Percentiles rank a stretch among this genome's conserved stretches.
phyloP scores from a whole-genome alignment of 2,329 filamentous ascomycete genomes.

The Monosporascus ibericus region DNA sequence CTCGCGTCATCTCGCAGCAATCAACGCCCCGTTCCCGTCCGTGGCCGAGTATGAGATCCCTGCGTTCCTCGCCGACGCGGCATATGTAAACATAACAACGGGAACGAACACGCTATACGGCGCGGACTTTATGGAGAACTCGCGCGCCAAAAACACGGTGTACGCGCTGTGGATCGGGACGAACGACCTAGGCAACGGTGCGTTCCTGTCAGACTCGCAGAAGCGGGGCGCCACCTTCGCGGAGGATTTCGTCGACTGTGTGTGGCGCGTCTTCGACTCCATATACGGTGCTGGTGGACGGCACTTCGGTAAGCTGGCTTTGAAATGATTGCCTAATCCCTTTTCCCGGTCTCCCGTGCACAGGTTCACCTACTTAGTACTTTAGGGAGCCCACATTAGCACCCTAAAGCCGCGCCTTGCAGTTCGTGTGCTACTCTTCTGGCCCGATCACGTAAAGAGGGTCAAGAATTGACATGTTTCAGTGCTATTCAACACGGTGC shows the following conservation, averaged over 20 bases:
- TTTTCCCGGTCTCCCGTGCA: too few species aligned
- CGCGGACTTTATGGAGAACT: conserved; percentile 9
- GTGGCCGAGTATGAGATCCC: conserved; percentile 57
- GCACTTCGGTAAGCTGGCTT: conserved; percentile 41
- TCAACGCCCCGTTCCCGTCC: conserved; percentile 54
- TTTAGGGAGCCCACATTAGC: too few species aligned
- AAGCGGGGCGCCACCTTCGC: conserved; percentile 48
- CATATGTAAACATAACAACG: conserved; percentile 19
- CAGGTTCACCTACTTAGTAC: too few species aligned
- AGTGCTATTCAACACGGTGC: conserved; percentile 63
- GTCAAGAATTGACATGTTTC: too few species aligned
- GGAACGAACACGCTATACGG: conserved; percentile 33
- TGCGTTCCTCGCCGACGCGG: conserved; percentile 46
- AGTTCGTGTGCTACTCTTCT: background rate
- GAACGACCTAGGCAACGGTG: conserved; percentile 65
- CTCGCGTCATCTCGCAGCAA: conserved; percentile 43
- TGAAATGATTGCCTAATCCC: too few species aligned
- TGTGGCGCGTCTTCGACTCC: conserved; percentile 56
- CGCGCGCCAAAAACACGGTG: conserved; percentile 52
- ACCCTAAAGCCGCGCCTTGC: background rate
- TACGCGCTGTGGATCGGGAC: conserved; percentile 78
- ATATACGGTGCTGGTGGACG: conserved; percentile 62
- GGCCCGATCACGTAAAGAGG: too few species aligned
- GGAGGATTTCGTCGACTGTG: conserved; percentile 61
- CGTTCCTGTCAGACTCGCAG: conserved; percentile 62